phyloP scores from a whole-genome alignment of 768 basidiomycete species.

The Heimioporus sp. region DNA sequence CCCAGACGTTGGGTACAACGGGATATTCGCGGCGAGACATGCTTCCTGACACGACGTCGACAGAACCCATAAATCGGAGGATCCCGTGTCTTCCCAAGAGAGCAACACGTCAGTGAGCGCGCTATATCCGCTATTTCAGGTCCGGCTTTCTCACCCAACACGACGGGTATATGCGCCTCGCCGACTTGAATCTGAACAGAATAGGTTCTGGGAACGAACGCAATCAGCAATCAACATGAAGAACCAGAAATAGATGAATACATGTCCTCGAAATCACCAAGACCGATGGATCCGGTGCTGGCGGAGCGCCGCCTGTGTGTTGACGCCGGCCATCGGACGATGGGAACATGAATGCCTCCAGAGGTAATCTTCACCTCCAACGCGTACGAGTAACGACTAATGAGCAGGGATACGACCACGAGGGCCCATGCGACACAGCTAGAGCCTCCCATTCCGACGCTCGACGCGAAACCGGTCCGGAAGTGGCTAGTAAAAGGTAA shows the following conservation, averaged over 20 bases:
- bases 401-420: constrained; percentile 2
- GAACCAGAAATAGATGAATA: constrained; percentile 31
- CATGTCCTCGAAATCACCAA: constrained; percentile 66
- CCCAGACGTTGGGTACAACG: constrained; percentile 47
- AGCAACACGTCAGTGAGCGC: background rate
- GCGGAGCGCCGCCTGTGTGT: constrained; percentile 8
- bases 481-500: background rate
- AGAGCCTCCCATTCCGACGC: constrained; percentile 10
- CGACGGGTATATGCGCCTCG: constrained; percentile 47
- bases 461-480: background rate
- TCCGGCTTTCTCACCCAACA: constrained; percentile 49
- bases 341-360: constrained; percentile 26
- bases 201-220: constrained; percentile 48
- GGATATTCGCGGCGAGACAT: constrained; percentile 37
- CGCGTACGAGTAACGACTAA: background rate
- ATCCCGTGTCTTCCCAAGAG: constrained; percentile 61
- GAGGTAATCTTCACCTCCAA: constrained; percentile 3
- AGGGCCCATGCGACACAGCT: constrained; percentile 5
- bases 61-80: constrained; percentile 74
- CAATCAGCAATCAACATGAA: constrained; percentile 4
- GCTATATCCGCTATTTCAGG: background rate
- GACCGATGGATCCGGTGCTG: constrained; percentile 41
- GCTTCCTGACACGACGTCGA: constrained; percentile 52
- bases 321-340: constrained; percentile 7
- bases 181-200: constrained; percentile 60